Evolutionary conservation across 179 eudicot genomes (phyloP), one percentile per base, ranked within the genome.

Genomic region (Silene coronaria): DNA sequence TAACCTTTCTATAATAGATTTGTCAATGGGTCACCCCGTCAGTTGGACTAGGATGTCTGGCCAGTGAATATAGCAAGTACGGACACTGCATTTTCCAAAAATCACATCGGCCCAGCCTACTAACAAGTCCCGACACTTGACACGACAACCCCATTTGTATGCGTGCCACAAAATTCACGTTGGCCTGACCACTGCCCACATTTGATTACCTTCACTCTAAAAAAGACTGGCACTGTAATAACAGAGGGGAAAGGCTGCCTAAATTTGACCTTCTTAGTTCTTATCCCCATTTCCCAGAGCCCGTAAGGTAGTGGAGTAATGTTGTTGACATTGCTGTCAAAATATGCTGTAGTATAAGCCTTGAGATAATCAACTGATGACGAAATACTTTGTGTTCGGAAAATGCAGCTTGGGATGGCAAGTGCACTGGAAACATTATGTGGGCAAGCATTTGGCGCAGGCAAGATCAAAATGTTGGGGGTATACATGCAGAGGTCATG

Each of bases 371-470:
- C 63, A 27, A 62, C 16, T 72, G 26, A 30, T 59, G 16, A n/a
- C 23, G 27, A 22, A 69, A 27, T 3, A 22, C n/a, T 13, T 55
- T 24, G 36, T 46, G 45, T 32, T 53, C 22, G 66, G 23, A 48
- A 72, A 45, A 46, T 71, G 82, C 80, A 92, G 97, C 79, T 90
- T 77, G 97, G 97, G 75, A 92, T 92, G 97, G 97, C 91, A 5
- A 90, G 97, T 77, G 97, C 97, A 5, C 70, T 92, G 79, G 97
- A 92, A 83, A 92, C 97, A n/a, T 77, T 92, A 24, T 92, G 97
- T 55, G 97, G 97, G 78, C 97, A 92, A 80, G 97, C 97, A 80
- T 92, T 21, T 70, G 97, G 97, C 27, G 97, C 97, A 21, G 93
- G 96, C 26, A 84, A 85, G 81, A 27, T 74, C 19, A 80, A 78